Base-by-base conservation (phyloP, 108 stramenopile species). In the Nitzschia inconspicua region DNA sequence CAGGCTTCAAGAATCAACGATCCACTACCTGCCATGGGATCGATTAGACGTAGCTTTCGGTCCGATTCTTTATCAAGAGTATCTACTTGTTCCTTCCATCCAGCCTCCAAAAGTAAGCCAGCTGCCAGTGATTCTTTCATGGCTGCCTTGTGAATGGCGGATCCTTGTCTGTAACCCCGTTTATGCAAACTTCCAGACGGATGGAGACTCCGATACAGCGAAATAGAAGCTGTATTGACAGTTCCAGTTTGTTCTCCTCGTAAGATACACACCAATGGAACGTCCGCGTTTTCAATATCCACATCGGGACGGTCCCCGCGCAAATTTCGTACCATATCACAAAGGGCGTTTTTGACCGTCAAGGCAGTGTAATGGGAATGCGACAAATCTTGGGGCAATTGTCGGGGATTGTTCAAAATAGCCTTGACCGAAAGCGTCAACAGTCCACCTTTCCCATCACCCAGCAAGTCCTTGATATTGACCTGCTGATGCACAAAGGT, bases 101-200 rank as follows among this genome's bases (percentile, higher is more conserved):
- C 85, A 30, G 91, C 73, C 31, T 83, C 65, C 8, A 82, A 28
- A 6, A 92, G 57, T 3, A 92, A 60, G 39, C 91, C 91, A 0
- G 91, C 87, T 0, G 91, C 91, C 16, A 92, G 43, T 13, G 77
- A 70, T 65, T 92, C 91, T 56, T 92, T 92, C 87, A 92, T 85
- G 29, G 91, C 87, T 27, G 88, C 84, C 40, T 76, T 75, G 53
- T 89, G 84, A 37, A 89, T 79, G 9, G 72, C 68, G 30, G 68
- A 37, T 22, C 44, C 66, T 25, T 30, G 44, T 26, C 87, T 73
- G 48, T 88, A 88, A 0, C 87, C 87, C 9, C 87, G 64, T 44
- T 76, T 63, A 63, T 88, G 87, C 32, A 85, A 60, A 63, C 75
- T 77, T 4, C 84, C 83, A 2, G 81, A 76, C 3, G 83, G 82